These are phyloP conservation scores for Anisodus acutangulus DNA, from an alignment of 257 asterid genomes.

Conservation along the genomic window DNA sequence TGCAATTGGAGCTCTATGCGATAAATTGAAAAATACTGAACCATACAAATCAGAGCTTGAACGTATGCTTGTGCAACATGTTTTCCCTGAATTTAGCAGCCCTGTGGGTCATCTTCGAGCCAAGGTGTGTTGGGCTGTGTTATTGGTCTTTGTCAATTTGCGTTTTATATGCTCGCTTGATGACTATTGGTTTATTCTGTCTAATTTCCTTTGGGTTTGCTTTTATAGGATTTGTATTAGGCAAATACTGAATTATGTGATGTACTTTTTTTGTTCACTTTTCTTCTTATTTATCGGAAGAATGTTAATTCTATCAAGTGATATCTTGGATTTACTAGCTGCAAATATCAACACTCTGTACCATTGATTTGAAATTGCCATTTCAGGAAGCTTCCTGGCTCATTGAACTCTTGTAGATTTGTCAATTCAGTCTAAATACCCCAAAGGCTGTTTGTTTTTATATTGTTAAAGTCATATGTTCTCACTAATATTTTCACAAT, in stretches of 20 bases:
- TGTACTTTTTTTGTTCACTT: not conserved
- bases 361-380: not conserved
- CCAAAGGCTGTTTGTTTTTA: not conserved
- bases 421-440: not conserved
- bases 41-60: constrained; percentile 96
- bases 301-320: not conserved
- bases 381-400: not conserved
- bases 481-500: not conserved
- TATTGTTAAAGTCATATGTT: not conserved
- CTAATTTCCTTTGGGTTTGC: not conserved
- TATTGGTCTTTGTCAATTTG: constrained; percentile 27
- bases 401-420: not conserved
- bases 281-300: not conserved
- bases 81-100: constrained; percentile 89
- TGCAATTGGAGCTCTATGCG: constrained; percentile 97
- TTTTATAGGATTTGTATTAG: not conserved
- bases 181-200: not conserved
- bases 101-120: constrained; percentile 98
- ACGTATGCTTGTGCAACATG: constrained; percentile 92
- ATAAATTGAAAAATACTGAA: constrained; percentile 87
- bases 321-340: not conserved
- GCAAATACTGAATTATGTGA: not conserved
- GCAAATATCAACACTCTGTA: not conserved
- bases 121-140: constrained; percentile 51
- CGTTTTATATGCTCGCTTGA: not conserved